Conservation (phyloP, 2,329 filamentous ascomycete species). For the Fusarium falciforme region DNA sequence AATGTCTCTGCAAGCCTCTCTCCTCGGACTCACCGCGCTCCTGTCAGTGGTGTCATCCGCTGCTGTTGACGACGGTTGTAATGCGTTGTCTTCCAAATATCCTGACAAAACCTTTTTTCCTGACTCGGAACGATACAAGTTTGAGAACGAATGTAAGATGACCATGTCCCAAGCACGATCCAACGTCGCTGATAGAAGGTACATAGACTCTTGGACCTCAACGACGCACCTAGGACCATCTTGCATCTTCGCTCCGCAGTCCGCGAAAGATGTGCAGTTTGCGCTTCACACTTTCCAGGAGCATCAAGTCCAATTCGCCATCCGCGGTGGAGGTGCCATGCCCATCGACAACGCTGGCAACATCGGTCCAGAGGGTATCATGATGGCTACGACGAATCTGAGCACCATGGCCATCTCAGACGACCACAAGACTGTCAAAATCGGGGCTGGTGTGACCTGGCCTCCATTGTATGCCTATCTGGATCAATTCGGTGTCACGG, state of each 20-base stretch:
- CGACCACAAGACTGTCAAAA: neutral
- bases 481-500: neutral
- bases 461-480: neutral
- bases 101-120: neutral
- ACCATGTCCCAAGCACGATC: neutral
- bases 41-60: neutral
- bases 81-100: neutral
- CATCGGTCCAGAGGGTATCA: neutral
- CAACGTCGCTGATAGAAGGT: neutral
- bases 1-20: neutral
- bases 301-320: neutral
- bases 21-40: neutral
- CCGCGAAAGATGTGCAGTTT: neutral
- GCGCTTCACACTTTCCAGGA: neutral
- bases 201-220: neutral
- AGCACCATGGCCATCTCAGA: neutral
- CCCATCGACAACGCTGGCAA: neutral
- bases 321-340: neutral
- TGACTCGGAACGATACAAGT: neutral
- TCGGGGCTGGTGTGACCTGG: neutral
- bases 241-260: neutral
- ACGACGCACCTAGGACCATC: neutral
- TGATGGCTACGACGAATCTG: neutral
- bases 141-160: neutral
- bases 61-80: neutral